Percentiles rank a stretch among this genome's conserved stretches.
Conservation (phyloP, 2,329 filamentous ascomycete species). For the Sporothrix brunneoviolacea region DNA sequence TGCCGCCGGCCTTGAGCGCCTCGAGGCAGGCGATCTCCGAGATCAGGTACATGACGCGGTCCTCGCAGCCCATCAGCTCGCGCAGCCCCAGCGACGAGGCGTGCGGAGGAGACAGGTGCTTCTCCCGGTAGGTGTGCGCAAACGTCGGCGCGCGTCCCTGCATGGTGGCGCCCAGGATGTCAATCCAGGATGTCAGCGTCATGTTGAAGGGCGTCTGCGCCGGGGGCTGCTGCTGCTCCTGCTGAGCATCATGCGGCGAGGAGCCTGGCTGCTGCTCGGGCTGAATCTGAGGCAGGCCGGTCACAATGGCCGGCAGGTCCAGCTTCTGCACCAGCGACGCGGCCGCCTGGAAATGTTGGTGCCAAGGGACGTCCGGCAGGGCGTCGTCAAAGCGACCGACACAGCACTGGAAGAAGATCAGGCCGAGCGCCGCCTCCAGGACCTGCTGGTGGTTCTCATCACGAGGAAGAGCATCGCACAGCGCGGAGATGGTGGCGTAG, state of each 20-base stretch:
- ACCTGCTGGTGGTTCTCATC: conserved; percentile 83
- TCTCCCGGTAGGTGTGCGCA: conserved; percentile 90
- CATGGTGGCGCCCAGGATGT: conserved; percentile 93
- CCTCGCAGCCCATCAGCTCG: conserved; percentile 96
- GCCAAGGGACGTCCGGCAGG: conserved; percentile 90
- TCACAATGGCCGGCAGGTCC: conserved; percentile 64
- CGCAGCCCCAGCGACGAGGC: conserved; percentile 64
- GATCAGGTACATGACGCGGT: conserved; percentile 95
- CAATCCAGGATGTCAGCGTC: conserved; percentile 90
- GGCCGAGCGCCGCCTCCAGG: conserved; percentile 83
- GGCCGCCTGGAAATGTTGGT: conserved; percentile 91
- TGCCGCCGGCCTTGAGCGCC: conserved; percentile 72
- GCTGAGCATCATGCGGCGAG: conserved; percentile 29
- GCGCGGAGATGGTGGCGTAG: conserved; percentile 75
- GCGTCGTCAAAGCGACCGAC: conserved; percentile 80
- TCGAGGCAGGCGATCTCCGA: conserved; percentile 96
- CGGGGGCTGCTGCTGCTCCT: not conserved
- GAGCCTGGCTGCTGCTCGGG: conserved; percentile 22
- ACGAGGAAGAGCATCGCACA: conserved; percentile 73
- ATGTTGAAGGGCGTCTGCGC: conserved; percentile 82
- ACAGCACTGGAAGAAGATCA: conserved; percentile 94
- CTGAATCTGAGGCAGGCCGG: conserved; percentile 25
- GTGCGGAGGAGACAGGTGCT: conserved; percentile 66
- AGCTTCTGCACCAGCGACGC: conserved; percentile 80
- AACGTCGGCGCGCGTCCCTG: conserved; percentile 78